phyloP scores from a whole-genome alignment of 2,329 filamentous ascomycete genomes.

The Penicillium concentricum region DNA sequence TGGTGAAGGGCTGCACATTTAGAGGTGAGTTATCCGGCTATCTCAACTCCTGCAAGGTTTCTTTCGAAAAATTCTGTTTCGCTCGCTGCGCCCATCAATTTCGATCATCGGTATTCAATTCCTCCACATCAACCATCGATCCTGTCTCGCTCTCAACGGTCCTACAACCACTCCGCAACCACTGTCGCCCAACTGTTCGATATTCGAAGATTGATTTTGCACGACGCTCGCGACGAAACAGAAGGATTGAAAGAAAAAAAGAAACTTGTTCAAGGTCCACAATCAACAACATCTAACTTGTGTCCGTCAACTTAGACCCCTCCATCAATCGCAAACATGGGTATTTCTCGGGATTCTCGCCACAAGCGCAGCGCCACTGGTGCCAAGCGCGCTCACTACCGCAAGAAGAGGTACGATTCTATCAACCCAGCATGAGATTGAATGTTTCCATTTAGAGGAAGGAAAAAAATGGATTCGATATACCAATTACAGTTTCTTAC shows the following conservation, averaged over 20 bases:
- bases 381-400: conserved; percentile 94
- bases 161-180: neutral
- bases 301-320: conserved; percentile 36
- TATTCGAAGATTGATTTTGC: conserved; percentile 4
- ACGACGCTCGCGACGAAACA: conserved; percentile 17
- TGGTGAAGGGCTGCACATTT: conserved; percentile 47
- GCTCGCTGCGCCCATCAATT: conserved; percentile 23
- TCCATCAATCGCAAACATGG: conserved; percentile 79
- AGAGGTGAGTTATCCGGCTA: conserved; percentile 41
- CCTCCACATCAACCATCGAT: conserved; percentile 7
- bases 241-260: conserved; percentile 17
- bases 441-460: conserved; percentile 24
- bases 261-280: conserved; percentile 3
- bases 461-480: neutral
- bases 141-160: neutral
- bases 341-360: conserved; percentile 99
- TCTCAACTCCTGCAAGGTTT: conserved; percentile 21
- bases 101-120: conserved; percentile 12
- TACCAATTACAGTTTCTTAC: conserved; percentile 57
- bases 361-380: conserved; percentile 99
- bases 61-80: conserved; percentile 26
- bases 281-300: conserved; percentile 13
- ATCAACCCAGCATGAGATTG: conserved; percentile 42
- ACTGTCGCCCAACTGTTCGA: conserved; percentile 7
- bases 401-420: conserved; percentile 61